A percentile compares a stretch with the other conserved stretches of the same genome.
Evolutionary conservation across 768 basidiomycete species (phyloP).

Genomic region (Polyporus arcularius): DNA sequence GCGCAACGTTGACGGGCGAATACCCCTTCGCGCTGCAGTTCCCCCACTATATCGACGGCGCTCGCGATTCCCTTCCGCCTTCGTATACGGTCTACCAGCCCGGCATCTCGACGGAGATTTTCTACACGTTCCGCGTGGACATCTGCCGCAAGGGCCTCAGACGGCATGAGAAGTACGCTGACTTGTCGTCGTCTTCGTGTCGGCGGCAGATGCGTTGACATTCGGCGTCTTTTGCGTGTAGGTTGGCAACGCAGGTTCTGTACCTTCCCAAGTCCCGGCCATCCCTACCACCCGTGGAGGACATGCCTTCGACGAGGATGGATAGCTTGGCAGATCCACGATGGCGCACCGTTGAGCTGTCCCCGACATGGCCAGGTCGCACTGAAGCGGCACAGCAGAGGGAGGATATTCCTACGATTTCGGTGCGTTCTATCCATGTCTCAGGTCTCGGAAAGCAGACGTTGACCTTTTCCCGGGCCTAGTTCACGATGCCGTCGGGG

Average conservation of each 20-base stretch:
- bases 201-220: slow-evolving; percentile 5
- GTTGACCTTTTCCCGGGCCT: neutral
- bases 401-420: slow-evolving; percentile 9
- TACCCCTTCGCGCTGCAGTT: slow-evolving; percentile 42
- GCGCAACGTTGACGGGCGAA: slow-evolving; percentile 28
- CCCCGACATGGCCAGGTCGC: slow-evolving; percentile 16
- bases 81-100: slow-evolving; percentile 36
- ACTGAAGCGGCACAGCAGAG: slow-evolving; percentile 10
- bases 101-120: slow-evolving; percentile 33
- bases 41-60: slow-evolving; percentile 36
- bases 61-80: slow-evolving; percentile 37
- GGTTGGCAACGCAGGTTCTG: slow-evolving; percentile 36
- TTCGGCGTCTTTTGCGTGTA: neutral
- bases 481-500: slow-evolving; percentile 43
- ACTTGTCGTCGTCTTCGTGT: neutral
- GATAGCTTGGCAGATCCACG: slow-evolving; percentile 28
- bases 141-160: slow-evolving; percentile 42
- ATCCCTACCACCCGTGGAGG: slow-evolving; percentile 32
- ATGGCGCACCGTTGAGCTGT: slow-evolving; percentile 31
- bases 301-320: slow-evolving; percentile 31
- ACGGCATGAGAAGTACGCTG: slow-evolving; percentile 40
- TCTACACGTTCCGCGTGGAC: slow-evolving; percentile 40
- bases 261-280: slow-evolving; percentile 49
- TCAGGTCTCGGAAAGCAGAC: neutral
- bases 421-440: slow-evolving; percentile 1